These are phyloP conservation scores for Luffa aegyptiaca DNA, from an alignment of 306 rosid species.

Conservation along the genomic window DNA sequence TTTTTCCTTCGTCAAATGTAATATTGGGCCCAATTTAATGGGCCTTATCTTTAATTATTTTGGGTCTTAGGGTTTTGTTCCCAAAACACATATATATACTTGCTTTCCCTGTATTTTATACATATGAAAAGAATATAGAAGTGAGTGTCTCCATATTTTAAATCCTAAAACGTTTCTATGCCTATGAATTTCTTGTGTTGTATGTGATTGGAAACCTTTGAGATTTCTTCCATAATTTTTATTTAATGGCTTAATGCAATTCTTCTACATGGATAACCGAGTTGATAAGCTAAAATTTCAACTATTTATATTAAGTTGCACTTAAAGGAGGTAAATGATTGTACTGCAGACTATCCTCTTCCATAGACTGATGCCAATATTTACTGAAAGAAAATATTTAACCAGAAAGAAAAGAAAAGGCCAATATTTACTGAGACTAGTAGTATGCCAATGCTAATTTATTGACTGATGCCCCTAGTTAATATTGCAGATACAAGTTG, in stretches of 20 bases:
- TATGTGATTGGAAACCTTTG: background rate
- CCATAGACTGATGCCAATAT: background rate
- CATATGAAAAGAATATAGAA: too few relatives aligned
- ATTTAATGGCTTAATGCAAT: slow-evolving; percentile 7
- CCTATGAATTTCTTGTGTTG: background rate
- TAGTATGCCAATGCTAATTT: background rate
- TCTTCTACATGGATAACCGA: slow-evolving; percentile 50
- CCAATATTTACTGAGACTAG: background rate
- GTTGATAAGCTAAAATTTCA: slow-evolving; percentile 47
- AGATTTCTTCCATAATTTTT: background rate
- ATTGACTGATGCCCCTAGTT: background rate
- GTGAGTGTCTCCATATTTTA: too few relatives aligned
- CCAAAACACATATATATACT: too few relatives aligned
- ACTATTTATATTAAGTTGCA: slow-evolving; percentile 73
- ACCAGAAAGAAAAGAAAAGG: background rate
- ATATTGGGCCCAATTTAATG: too few relatives aligned
- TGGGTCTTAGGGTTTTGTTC: too few relatives aligned
- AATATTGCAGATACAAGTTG: background rate
- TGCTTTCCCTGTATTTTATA: too few relatives aligned
- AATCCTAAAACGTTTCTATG: too few relatives aligned
- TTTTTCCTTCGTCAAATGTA: too few relatives aligned
- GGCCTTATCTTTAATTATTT: too few relatives aligned
- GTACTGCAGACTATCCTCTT: background rate
- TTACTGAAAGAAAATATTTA: background rate
- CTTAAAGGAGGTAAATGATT: slow-evolving; percentile 58